These are phyloP conservation scores for Osmozyma mogii DNA, from an alignment of 805 yeast species.

Conservation along the genomic window DNA sequence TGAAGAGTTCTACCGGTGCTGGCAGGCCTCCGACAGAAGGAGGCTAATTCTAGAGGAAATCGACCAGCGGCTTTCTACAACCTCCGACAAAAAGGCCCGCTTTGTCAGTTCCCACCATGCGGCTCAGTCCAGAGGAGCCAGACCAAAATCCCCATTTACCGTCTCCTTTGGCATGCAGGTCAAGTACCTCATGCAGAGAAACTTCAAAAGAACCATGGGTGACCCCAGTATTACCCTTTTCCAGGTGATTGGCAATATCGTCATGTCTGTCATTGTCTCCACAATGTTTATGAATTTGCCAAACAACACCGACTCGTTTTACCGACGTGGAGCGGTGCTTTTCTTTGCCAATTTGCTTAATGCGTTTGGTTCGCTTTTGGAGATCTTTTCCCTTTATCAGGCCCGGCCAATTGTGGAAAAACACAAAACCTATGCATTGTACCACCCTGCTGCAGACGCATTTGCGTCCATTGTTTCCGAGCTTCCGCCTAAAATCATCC, in stretches of 20 bases:
- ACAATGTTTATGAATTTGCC: slow-evolving; percentile 50
- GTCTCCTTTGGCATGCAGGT: slow-evolving; percentile 24
- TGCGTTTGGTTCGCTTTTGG: slow-evolving; percentile 54
- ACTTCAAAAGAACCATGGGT: slow-evolving; percentile 46
- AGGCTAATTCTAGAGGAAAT: slow-evolving; percentile 32
- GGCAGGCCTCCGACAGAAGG: slow-evolving; percentile 52
- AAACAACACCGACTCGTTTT: slow-evolving; percentile 45
- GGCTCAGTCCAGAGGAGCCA: slow-evolving; percentile 32
- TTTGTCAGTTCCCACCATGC: slow-evolving; percentile 12
- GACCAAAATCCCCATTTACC: slow-evolving; percentile 32
- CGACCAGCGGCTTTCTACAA: slow-evolving; percentile 36
- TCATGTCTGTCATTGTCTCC: slow-evolving; percentile 53
- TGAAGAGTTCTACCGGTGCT: slow-evolving; percentile 49
- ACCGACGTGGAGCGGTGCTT: slow-evolving; percentile 55
- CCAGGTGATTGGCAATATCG: slow-evolving; percentile 43
- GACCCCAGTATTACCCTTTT: slow-evolving; percentile 49
- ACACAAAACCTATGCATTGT: slow-evolving; percentile 65
- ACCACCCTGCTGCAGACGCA: slow-evolving; percentile 70
- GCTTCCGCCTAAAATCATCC: slow-evolving; percentile 48
- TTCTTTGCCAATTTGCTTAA: slow-evolving; percentile 55
- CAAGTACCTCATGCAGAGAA: slow-evolving; percentile 44
- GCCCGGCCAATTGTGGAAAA: slow-evolving; percentile 61
- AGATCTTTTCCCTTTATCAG: slow-evolving; percentile 49
- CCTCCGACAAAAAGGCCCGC: slow-evolving; percentile 12
- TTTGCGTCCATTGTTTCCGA: slow-evolving; percentile 53